A percentile compares a stretch with the other conserved stretches of the same genome.
Evolutionary conservation across 2,329 filamentous ascomycete genomes (phyloP).

Genomic region (Chrysosporium queenslandicum): DNA sequence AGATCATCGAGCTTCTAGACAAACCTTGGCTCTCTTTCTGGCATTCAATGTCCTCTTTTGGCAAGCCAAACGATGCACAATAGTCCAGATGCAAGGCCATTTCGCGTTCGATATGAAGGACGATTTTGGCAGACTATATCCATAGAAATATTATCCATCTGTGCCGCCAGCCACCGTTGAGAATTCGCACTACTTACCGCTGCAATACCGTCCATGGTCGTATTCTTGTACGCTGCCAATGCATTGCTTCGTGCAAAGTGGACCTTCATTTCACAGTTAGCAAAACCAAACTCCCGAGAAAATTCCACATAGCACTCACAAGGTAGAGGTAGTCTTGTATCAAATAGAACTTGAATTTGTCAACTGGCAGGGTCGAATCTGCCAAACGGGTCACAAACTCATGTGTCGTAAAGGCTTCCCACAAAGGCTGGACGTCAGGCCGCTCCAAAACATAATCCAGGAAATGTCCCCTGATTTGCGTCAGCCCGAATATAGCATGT

Average conservation of each 20-base stretch:
- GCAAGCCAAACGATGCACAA: conserved; percentile 70
- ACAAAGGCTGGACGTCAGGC: conserved; percentile 61
- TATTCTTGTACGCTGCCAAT: conserved; percentile 75
- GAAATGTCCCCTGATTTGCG: conserved; percentile 55
- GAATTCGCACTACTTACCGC: conserved; percentile 42
- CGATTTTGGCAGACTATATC: conserved; percentile 54
- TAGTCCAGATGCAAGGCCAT: conserved; percentile 73
- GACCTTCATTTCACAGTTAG: conserved; percentile 40
- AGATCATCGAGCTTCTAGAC: neutral
- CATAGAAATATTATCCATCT: neutral
- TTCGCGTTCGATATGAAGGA: conserved; percentile 67
- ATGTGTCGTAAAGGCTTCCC: conserved; percentile 69
- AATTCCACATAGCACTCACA: conserved; percentile 36
- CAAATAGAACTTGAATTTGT: conserved; percentile 79
- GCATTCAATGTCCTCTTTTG: conserved; percentile 59
- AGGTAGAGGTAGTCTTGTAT: conserved; percentile 88
- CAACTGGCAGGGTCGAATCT: conserved; percentile 60
- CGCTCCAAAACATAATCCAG: conserved; percentile 71
- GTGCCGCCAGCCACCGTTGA: neutral
- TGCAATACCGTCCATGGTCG: conserved; percentile 60
- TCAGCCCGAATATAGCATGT: conserved; percentile 3
- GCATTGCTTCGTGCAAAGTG: conserved; percentile 84
- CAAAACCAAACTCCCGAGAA: conserved; percentile 4
- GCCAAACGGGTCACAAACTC: conserved; percentile 71
- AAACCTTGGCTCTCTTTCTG: conserved; percentile 65